These are phyloP conservation scores for Cryptosporidium parvum DNA, from an alignment of 169 alveolate genomes.

Conservation along the genomic window DNA sequence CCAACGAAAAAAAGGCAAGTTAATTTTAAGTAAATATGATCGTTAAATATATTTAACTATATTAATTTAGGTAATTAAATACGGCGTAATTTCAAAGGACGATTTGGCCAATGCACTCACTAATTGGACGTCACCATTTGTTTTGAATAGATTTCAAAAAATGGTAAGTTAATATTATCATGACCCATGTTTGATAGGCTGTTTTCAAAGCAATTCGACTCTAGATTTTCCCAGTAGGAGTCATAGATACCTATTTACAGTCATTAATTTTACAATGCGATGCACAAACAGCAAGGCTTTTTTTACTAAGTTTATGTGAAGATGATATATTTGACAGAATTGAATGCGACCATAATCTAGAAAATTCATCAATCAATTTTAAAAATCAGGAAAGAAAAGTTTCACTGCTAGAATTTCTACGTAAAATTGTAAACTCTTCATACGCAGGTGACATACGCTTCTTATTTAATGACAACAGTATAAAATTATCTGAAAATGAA, in stretches of 20 bases:
- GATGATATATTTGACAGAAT: not conserved
- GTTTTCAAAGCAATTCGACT: not conserved
- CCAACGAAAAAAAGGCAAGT: constrained; percentile 47
- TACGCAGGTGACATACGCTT: constrained; percentile 54
- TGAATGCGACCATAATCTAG: not conserved
- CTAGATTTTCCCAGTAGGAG: constrained; percentile 7
- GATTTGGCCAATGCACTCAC: constrained; percentile 1
- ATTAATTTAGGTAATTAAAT: constrained; percentile 38
- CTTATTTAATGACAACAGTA: not conserved
- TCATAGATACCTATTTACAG: not conserved
- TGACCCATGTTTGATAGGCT: not conserved
- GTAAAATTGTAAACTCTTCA: constrained; percentile 15
- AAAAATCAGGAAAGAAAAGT: not conserved
- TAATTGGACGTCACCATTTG: constrained; percentile 52
- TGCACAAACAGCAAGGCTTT: constrained; percentile 33
- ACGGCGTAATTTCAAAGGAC: constrained; percentile 34
- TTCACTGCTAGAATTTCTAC: constrained; percentile 14
- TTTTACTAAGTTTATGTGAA: constrained; percentile 13
- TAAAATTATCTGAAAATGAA: constrained; percentile 7
- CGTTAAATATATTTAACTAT: not conserved
- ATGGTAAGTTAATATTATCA: constrained; percentile 16
- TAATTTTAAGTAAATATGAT: not conserved
- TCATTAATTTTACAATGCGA: not conserved
- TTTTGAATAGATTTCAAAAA: constrained; percentile 41
- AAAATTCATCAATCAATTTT: not conserved